Base-by-base conservation (phyloP, 1,284 basidiomycete genomes). In the Afroboletus lepidellus region DNA sequence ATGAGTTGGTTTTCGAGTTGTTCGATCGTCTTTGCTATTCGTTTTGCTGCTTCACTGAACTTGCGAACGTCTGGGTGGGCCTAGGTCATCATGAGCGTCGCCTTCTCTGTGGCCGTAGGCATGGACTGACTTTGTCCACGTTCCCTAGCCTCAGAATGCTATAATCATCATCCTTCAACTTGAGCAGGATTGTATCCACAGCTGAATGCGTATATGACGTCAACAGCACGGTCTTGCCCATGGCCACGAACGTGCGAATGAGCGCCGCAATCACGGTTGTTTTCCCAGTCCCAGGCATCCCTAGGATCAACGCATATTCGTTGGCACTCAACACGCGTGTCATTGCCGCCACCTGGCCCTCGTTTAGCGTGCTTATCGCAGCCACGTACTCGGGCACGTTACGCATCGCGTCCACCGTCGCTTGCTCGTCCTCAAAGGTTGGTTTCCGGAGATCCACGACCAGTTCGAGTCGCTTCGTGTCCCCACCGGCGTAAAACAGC, bases 261-360 rank as follows among this genome's bases (percentile, higher is more conserved):
- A 98, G 80, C 37, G 92, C 87, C 0, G 92, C 92, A 50, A 98
- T 90, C 5, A 96, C 91, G 0, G 94, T 97, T 32, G 96, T 98
- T 74, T 99, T 99, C 9, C 96, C 96, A 3, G 97, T 98, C 0
- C 96, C 96, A 2, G 96, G 96, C 97, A 99, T 98, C 23, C 96
- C 97, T 6, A 98, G 77, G 29, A 99, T 81, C 41, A 98, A 74
- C 1, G 94, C 87, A 66, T 98, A 99, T 69, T 99, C 95, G 55
- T 84, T 74, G 0, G 96, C 92, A 3, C 77, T 74, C 16, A 98
- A 70, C 3, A 90, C 91, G 56, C 84, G 87, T 27, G 73, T 69
- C 65, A 98, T 79, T 0, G 94, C 95, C 3, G 69, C 69, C 41
- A 74, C 68, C 71, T 99, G 97, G 55, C 87, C 86, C 0, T 69